phyloP scores from a whole-genome alignment of 768 basidiomycete genomes.

The Pleurotus tuoliensis region DNA sequence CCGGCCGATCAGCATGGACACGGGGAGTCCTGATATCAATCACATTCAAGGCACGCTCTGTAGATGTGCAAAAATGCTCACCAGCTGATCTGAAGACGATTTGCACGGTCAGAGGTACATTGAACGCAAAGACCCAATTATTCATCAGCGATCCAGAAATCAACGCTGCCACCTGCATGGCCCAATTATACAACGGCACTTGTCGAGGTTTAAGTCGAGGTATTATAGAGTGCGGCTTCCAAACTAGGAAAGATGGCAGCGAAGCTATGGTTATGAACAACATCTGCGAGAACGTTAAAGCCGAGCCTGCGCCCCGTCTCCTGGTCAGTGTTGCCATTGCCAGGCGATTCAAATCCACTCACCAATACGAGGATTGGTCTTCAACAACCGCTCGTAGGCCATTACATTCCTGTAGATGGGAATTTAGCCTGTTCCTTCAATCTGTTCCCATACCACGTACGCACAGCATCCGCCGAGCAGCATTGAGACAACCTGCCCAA shows the following conservation, averaged over 20 bases:
- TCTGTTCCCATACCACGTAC: conserved; percentile 34
- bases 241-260: conserved; percentile 58
- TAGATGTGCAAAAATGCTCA: conserved; percentile 19
- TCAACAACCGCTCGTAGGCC: conserved; percentile 71
- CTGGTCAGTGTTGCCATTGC: not conserved
- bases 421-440: not conserved
- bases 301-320: conserved; percentile 48
- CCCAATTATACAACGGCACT: conserved; percentile 68
- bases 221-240: conserved; percentile 26
- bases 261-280: conserved; percentile 68
- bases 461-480: conserved; percentile 85
- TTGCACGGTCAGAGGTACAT: conserved; percentile 73
- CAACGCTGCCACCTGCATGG: conserved; percentile 65
- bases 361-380: conserved; percentile 68
- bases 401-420: conserved; percentile 58
- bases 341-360: conserved; percentile 11
- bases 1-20: conserved; percentile 74
- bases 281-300: conserved; percentile 84
- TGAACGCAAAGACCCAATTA: conserved; percentile 76
- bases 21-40: conserved; percentile 51
- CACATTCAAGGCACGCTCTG: not conserved
- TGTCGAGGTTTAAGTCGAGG: conserved; percentile 61
- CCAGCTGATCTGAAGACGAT: conserved; percentile 87
- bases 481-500: conserved; percentile 43
- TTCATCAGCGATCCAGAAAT: conserved; percentile 68